Percentiles rank a stretch among this genome's conserved stretches.
These are phyloP conservation scores for Phytomonas sp. DNA, from an alignment of 208 protist species.

Conservation along the genomic window DNA sequence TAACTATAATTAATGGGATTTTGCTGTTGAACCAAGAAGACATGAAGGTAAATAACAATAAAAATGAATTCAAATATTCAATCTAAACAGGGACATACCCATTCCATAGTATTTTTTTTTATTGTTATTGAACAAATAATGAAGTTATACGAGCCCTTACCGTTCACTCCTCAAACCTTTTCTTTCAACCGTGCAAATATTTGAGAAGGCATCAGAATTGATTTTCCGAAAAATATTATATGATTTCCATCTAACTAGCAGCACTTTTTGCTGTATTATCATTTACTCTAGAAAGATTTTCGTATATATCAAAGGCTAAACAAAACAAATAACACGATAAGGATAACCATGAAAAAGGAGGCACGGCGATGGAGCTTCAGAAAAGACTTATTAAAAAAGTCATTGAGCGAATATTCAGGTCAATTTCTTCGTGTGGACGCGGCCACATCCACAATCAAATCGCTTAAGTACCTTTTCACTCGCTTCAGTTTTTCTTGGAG, in stretches of 20 bases:
- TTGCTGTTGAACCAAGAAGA: not conserved
- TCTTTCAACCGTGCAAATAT: not conserved
- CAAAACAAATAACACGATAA: no score
- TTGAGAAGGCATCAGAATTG: not conserved
- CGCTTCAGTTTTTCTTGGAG: slow-evolving; percentile 17
- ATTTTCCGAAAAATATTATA: not conserved
- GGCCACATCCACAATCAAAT: slow-evolving; percentile 17
- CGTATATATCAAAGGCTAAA: not conserved
- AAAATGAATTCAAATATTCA: not conserved
- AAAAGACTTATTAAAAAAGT: not conserved
- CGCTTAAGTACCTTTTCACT: slow-evolving; percentile 16
- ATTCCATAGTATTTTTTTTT: not conserved
- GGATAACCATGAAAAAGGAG: not conserved
- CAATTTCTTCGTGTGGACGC: slow-evolving; percentile 16
- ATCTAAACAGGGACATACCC: not conserved
- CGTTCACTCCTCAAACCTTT: not conserved
- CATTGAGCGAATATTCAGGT: not conserved
- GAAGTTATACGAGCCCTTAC: not conserved
- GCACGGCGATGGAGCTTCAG: not conserved
- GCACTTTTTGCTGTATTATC: not conserved
- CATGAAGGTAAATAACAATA: not conserved
- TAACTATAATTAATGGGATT: not conserved
- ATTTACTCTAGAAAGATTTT: not conserved
- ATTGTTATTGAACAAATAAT: not conserved
- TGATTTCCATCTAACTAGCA: not conserved